Evolutionary conservation across 805 yeast species (phyloP).

Genomic region (Hanseniaspora taiwanica): DNA sequence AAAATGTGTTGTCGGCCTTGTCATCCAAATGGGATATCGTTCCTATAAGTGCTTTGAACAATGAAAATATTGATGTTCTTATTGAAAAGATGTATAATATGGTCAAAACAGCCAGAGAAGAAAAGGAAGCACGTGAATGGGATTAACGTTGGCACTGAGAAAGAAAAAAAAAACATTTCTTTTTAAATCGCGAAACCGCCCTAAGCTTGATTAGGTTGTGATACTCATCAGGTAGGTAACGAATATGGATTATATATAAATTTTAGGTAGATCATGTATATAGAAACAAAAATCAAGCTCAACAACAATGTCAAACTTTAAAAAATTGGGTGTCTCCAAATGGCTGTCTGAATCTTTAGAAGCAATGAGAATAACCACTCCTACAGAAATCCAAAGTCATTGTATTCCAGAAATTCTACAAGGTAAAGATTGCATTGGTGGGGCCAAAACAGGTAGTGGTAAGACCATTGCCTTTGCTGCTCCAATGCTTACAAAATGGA

Average conservation of each 20-base stretch:
- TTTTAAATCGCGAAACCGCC: too few relatives aligned
- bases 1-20: too few relatives aligned
- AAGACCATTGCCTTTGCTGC: slow-evolving; percentile 95
- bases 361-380: slow-evolving; percentile 71
- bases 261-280: too few relatives aligned
- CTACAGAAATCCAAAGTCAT: slow-evolving; percentile 76
- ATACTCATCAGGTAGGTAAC: too few relatives aligned
- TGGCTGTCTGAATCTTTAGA: slow-evolving; percentile 76
- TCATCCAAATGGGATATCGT: slow-evolving; percentile 57
- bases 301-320: slow-evolving; percentile 26
- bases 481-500: slow-evolving; percentile 93
- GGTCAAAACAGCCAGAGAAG: slow-evolving; percentile 2
- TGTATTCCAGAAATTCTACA: slow-evolving; percentile 78
- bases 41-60: slow-evolving; percentile 72
- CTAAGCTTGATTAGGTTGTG: too few relatives aligned
- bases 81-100: slow-evolving; percentile 56
- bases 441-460: slow-evolving; percentile 97
- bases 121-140: not conserved
- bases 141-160: not conserved
- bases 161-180: not conserved
- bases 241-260: too few relatives aligned
- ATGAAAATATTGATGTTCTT: slow-evolving; percentile 60
- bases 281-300: too few relatives aligned
- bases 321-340: slow-evolving; percentile 59
- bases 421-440: slow-evolving; percentile 87